phyloP scores from a whole-genome alignment of 2,329 filamentous ascomycete genomes.

The Aschersonia sp. region DNA sequence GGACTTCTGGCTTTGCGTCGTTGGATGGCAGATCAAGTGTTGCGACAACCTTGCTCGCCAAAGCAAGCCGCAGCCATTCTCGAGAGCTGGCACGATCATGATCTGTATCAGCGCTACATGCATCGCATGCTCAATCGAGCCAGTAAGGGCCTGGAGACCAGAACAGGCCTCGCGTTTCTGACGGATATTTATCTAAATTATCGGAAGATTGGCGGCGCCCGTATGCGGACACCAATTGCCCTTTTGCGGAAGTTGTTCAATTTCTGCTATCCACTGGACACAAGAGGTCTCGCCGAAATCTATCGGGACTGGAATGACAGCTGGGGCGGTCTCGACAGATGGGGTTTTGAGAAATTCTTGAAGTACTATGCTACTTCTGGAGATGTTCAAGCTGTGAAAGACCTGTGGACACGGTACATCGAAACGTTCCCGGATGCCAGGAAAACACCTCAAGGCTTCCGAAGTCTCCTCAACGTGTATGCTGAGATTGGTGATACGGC shows the following conservation, averaged over 20 bases:
- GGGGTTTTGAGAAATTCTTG: conserved; percentile 33
- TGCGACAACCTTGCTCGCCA: conserved; percentile 19
- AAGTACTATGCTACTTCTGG: conserved; percentile 32
- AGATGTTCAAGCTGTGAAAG: conserved; percentile 28
- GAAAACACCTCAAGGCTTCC: conserved; percentile 22
- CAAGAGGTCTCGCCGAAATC: conserved; percentile 28
- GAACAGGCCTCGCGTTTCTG: conserved; percentile 17
- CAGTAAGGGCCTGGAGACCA: conserved; percentile 13
- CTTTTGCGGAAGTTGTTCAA: conserved; percentile 32
- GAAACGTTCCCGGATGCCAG: conserved; percentile 19
- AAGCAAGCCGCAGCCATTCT: conserved; percentile 23
- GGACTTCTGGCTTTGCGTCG: conserved; percentile 14
- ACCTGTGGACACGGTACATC: conserved; percentile 30
- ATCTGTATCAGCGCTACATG: conserved; percentile 30
- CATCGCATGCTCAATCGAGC: conserved; percentile 15
- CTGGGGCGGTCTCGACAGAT: conserved; percentile 23
- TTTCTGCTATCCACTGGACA: conserved; percentile 21
- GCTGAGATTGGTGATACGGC: conserved; percentile 51
- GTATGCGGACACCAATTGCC: conserved; percentile 14
- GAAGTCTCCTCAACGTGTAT: conserved; percentile 57
- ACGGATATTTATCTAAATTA: conserved; percentile 30
- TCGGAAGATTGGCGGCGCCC: conserved; percentile 23
- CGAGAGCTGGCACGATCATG: conserved; percentile 19
- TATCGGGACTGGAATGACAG: conserved; percentile 32
- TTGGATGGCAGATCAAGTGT: conserved; percentile 15